These are phyloP conservation scores for Stygiomarasmius scandens DNA, from an alignment of 1,284 basidiomycete genomes.

Conservation along the genomic window DNA sequence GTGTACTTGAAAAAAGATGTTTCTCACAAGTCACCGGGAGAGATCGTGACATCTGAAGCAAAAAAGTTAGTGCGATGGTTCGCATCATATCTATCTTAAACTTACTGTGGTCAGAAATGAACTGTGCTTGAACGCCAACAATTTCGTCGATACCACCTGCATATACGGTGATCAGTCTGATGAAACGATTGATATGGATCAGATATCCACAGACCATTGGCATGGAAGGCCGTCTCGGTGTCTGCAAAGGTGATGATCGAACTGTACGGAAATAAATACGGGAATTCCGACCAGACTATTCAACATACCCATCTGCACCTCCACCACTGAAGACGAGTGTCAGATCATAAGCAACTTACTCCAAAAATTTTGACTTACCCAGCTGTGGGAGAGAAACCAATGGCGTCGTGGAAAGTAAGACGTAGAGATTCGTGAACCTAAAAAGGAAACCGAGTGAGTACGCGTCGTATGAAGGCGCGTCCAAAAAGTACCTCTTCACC, in stretches of 20 bases:
- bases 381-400: slow-evolving; percentile 36
- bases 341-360: neutral
- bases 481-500: slow-evolving; percentile 36
- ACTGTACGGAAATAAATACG: slow-evolving; percentile 28
- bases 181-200: neutral
- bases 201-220: neutral
- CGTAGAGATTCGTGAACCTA: slow-evolving; percentile 42
- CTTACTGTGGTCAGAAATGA: slow-evolving; percentile 31
- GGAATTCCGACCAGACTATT: neutral
- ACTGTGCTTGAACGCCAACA: slow-evolving; percentile 32
- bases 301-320: slow-evolving; percentile 26
- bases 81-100: neutral
- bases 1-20: neutral
- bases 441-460: neutral
- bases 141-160: slow-evolving; percentile 39
- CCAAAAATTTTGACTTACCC: slow-evolving; percentile 19
- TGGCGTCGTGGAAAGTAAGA: slow-evolving; percentile 49
- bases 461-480: neutral
- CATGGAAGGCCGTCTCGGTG: slow-evolving; percentile 11
- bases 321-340: slow-evolving; percentile 28
- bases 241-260: slow-evolving; percentile 39
- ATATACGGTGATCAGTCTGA: neutral
- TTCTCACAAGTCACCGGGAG: slow-evolving; percentile 38
- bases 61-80: neutral
- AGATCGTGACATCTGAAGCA: slow-evolving; percentile 25